These are phyloP conservation scores for Sclerotinia minor DNA, from an alignment of 2,329 filamentous ascomycete species.

Conservation along the genomic window DNA sequence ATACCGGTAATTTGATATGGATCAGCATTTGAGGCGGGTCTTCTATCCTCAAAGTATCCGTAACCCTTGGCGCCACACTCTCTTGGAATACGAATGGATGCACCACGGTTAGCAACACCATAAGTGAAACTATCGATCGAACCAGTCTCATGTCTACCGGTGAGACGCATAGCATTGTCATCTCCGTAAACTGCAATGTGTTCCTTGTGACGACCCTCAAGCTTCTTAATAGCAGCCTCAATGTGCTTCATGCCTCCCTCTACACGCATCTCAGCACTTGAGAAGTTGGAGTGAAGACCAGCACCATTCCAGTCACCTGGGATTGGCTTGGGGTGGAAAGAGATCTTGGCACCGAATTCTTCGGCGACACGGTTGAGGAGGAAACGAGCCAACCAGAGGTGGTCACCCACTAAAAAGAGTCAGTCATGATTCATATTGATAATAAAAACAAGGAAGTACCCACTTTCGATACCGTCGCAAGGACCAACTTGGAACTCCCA, in stretches of 20 bases:
- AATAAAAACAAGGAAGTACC: slow-evolving; percentile 40
- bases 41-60: slow-evolving; percentile 90
- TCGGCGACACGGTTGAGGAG: slow-evolving; percentile 88
- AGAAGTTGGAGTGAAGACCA: slow-evolving; percentile 92
- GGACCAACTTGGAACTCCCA: slow-evolving; percentile 99
- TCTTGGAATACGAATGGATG: slow-evolving; percentile 89
- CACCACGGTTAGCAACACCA: slow-evolving; percentile 93
- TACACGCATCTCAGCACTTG: slow-evolving; percentile 80
- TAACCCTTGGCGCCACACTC: slow-evolving; percentile 82
- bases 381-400: slow-evolving; percentile 93
- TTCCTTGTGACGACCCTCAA: slow-evolving; percentile 73
- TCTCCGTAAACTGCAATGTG: slow-evolving; percentile 94
- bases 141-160: slow-evolving; percentile 91
- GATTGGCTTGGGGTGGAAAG: slow-evolving; percentile 93
- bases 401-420: slow-evolving; percentile 72
- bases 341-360: slow-evolving; percentile 95
- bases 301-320: slow-evolving; percentile 96
- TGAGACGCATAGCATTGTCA: slow-evolving; percentile 93
- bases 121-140: slow-evolving; percentile 90
- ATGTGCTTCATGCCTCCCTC: slow-evolving; percentile 97
- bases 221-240: slow-evolving; percentile 81
- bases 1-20: slow-evolving; percentile 67
- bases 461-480: slow-evolving; percentile 79
- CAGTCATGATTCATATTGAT: slow-evolving; percentile 30
- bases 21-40: slow-evolving; percentile 82